Evolutionary conservation across 345 rosid species (phyloP), one percentile per base, ranked within the genome.

Genomic region (Salix caprea): DNA sequence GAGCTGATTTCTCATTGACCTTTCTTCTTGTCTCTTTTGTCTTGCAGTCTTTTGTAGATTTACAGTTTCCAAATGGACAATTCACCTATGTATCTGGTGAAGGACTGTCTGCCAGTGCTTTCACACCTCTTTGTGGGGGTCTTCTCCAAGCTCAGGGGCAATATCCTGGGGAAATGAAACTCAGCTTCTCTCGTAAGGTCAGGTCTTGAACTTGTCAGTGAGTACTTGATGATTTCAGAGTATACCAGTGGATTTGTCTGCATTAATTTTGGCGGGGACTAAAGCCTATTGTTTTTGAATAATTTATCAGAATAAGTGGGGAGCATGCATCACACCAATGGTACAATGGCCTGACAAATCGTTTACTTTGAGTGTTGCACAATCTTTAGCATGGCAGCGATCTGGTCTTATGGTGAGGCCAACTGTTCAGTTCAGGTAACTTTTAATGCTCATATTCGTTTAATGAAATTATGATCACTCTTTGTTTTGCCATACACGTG

Each of bases 81-180:
- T 74, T 91, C 28, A 93, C 99, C 2, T 93, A 95, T 77, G 92
- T 91, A 67, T 85, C 97, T 71, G 99, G 97, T 11, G 97, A 95
- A 84, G 97, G 99, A 72, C 76, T 95, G 66, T 91, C 97, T 16
- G 91, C 94, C 44, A 95, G 97, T 84, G 97, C 94, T 78, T 93
- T 93, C 80, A 69, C 90, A 69, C 99, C 97, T 42, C 69, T 95
- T 23, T 86, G 88, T 48, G 97, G 97, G 0, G 97, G 97, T 67
- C 94, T 95, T 84, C 97, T 95, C 80, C 98, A 95, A 89, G 97
- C 94, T 2, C 92, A 95, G 79, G 99, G 99, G 78, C 97, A 90
- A 88, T 91, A 90, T 88, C 99, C 99, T 11, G 99, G 99, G 14
- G 99, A 93, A 85, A 95, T 95, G 99, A 89, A 92, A 81, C 89